These are phyloP conservation scores for Thelephora ganbajun DNA, from an alignment of 768 basidiomycete genomes.

Conservation along the genomic window DNA sequence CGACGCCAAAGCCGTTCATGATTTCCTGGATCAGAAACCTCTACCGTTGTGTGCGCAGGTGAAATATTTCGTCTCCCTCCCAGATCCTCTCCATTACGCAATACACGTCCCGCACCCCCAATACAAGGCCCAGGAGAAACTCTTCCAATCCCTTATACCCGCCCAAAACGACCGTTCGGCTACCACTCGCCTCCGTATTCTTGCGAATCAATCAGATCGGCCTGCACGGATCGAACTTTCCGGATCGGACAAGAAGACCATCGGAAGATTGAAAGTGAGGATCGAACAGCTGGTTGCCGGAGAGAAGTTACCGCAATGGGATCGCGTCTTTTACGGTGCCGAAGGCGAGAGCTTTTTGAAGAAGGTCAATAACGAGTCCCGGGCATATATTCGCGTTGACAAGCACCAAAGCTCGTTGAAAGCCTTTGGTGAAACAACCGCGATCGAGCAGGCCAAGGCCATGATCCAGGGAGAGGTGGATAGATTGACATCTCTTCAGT, in stretches of 20 bases:
- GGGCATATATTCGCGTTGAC: slow-evolving; percentile 31
- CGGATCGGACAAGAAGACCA: slow-evolving; percentile 37
- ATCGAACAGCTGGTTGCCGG: slow-evolving; percentile 41
- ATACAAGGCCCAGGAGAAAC: slow-evolving; percentile 4
- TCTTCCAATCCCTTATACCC: slow-evolving; percentile 16
- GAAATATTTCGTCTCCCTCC: slow-evolving; percentile 16
- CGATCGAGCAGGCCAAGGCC: slow-evolving; percentile 27
- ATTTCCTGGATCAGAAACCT: not conserved
- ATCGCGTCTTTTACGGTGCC: not conserved
- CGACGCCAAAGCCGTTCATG: not conserved
- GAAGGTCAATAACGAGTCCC: slow-evolving; percentile 20
- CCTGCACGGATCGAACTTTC: slow-evolving; percentile 28
- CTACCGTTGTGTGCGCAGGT: slow-evolving; percentile 20
- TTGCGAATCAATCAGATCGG: slow-evolving; percentile 7
- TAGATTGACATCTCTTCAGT: slow-evolving; percentile 30
- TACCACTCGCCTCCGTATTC: slow-evolving; percentile 18
- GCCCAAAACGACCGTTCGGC: slow-evolving; percentile 23
- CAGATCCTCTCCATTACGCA: slow-evolving; percentile 8
- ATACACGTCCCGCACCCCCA: not conserved
- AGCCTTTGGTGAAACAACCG: slow-evolving; percentile 27
- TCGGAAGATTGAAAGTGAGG: slow-evolving; percentile 45
- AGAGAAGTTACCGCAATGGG: slow-evolving; percentile 20
- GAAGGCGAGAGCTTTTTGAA: slow-evolving; percentile 31
- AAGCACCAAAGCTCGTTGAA: slow-evolving; percentile 29
- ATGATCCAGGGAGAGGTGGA: slow-evolving; percentile 35